Conservation (phyloP, 225 moss, liverwort and hornwort genomes). For the Ulota crispa region DNA sequence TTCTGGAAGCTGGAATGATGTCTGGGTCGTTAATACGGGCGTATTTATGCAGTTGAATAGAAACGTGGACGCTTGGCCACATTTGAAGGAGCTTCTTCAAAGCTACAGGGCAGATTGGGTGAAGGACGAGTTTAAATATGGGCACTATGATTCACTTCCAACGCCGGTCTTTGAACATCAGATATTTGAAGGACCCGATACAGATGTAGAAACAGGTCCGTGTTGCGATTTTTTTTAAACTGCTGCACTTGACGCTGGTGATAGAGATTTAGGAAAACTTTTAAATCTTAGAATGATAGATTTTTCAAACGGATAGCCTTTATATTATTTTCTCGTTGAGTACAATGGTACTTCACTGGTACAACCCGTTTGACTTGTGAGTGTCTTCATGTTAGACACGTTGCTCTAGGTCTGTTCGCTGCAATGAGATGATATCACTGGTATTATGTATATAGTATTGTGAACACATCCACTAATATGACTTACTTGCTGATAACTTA, state of each 20-base stretch:
- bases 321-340: background rate
- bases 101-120: constrained; percentile 87
- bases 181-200: constrained; percentile 94
- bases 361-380: background rate
- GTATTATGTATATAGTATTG: background rate
- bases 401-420: background rate
- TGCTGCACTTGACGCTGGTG: background rate
- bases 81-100: constrained; percentile 92
- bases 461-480: background rate
- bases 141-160: constrained; percentile 75
- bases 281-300: background rate
- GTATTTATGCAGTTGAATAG: constrained; percentile 68
- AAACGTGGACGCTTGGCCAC: constrained; percentile 85
- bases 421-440: background rate
- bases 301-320: background rate
- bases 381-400: background rate
- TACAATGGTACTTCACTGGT: background rate
- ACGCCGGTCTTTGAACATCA: constrained; percentile 74
- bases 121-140: constrained; percentile 92
- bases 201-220: constrained; percentile 88
- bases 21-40: background rate
- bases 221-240: background rate
- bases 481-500: background rate
- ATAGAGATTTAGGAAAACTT: background rate
- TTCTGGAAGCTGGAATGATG: background rate